Conservation (phyloP, 2,329 filamentous ascomycete species). For the Stemphylium lycopersici region DNA sequence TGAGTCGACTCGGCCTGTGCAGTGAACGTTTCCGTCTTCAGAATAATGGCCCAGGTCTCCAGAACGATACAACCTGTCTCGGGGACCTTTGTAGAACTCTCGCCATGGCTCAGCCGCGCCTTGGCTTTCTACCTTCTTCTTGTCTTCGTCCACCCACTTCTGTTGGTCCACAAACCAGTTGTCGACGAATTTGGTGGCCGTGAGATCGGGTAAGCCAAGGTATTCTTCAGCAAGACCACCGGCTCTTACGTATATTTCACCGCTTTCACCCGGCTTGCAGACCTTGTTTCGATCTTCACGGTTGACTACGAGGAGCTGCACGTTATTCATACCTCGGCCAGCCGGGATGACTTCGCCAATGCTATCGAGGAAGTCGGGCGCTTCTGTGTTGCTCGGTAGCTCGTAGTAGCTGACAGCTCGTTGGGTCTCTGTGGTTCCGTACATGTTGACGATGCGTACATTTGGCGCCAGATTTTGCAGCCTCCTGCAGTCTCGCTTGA, state of each 20-base stretch:
- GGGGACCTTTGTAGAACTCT: slow-evolving; percentile 76
- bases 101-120: slow-evolving; percentile 73
- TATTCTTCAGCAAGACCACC: slow-evolving; percentile 86
- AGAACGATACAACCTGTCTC: slow-evolving; percentile 85
- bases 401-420: slow-evolving; percentile 83
- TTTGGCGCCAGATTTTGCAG: slow-evolving; percentile 80
- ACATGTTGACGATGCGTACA: slow-evolving; percentile 81
- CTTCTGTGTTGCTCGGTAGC: slow-evolving; percentile 68
- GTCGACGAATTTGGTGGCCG: slow-evolving; percentile 73
- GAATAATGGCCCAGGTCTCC: slow-evolving; percentile 84
- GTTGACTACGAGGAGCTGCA: slow-evolving; percentile 85
- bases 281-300: slow-evolving; percentile 69
- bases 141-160: slow-evolving; percentile 70
- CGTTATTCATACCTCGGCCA: slow-evolving; percentile 84
- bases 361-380: slow-evolving; percentile 67
- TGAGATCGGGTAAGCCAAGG: slow-evolving; percentile 66
- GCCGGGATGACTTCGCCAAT: slow-evolving; percentile 81
- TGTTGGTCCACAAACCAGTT: slow-evolving; percentile 86
- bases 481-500: slow-evolving; percentile 77
- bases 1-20: slow-evolving; percentile 79
- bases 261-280: slow-evolving; percentile 80
- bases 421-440: slow-evolving; percentile 85
- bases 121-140: slow-evolving; percentile 56
- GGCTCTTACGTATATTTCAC: slow-evolving; percentile 83
- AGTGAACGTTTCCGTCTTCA: slow-evolving; percentile 73